phyloP scores from a whole-genome alignment of 1,284 basidiomycete species.

The Cutaneotrichosporon sp. region DNA sequence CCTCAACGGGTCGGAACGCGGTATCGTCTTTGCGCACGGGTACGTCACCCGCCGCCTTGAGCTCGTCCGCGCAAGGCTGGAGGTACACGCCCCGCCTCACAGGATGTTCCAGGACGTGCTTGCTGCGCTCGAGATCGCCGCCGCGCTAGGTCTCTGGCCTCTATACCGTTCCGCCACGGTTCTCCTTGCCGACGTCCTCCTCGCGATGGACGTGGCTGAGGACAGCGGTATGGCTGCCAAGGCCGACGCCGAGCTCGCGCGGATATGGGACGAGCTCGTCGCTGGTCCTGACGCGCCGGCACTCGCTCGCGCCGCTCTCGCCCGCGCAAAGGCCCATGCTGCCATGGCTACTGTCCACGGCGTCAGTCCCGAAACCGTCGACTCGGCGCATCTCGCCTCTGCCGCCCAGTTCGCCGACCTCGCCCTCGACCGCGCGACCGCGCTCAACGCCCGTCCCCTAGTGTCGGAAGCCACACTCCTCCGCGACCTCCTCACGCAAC shows the following conservation, averaged over 20 bases:
- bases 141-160: slow-evolving; percentile 33
- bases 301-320: slow-evolving; percentile 23
- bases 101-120: slow-evolving; percentile 33
- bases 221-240: slow-evolving; percentile 22
- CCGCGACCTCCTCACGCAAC: slow-evolving; percentile 2
- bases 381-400: not conserved
- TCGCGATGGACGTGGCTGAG: slow-evolving; percentile 26
- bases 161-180: slow-evolving; percentile 33
- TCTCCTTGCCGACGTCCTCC: slow-evolving; percentile 30
- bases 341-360: slow-evolving; percentile 6
- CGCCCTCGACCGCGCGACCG: not conserved
- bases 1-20: slow-evolving; percentile 1
- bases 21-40: slow-evolving; percentile 23
- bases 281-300: slow-evolving; percentile 18
- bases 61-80: slow-evolving; percentile 24
- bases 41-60: slow-evolving; percentile 20
- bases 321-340: slow-evolving; percentile 32
- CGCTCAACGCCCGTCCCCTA: not conserved
- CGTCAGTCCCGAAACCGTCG: not conserved
- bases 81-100: slow-evolving; percentile 25
- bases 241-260: slow-evolving; percentile 25
- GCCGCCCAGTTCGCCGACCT: slow-evolving; percentile 6
- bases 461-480: not conserved
- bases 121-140: slow-evolving; percentile 28
- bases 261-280: slow-evolving; percentile 19